These are phyloP conservation scores for Metschnikowia amazonensis DNA, from an alignment of 805 yeast genomes.

Conservation along the genomic window DNA sequence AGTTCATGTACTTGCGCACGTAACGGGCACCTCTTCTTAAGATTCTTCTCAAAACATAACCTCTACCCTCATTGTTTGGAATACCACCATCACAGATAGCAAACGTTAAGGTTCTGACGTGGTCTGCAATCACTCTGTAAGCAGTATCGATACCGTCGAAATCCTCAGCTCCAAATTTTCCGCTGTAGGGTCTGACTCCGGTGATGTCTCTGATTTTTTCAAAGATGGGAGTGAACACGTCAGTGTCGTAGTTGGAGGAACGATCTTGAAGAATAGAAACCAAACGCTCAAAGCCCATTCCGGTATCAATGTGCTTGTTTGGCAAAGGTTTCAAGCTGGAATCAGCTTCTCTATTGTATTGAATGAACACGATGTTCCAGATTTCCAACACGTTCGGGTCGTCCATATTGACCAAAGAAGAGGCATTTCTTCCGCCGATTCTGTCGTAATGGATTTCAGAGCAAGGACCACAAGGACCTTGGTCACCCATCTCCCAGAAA, in stretches of 20 bases:
- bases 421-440: constrained; percentile 96
- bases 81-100: constrained; percentile 99
- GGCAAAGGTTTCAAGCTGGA: constrained; percentile 79
- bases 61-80: constrained; percentile 98
- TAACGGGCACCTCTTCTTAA: constrained; percentile 97
- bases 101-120: constrained; percentile 92
- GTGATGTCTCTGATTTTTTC: constrained; percentile 85
- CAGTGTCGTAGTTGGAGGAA: constrained; percentile 93
- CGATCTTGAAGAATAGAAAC: constrained; percentile 92
- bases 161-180: constrained; percentile 91
- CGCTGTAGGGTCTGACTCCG: constrained; percentile 86
- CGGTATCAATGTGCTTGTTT: constrained; percentile 94
- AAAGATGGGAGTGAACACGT: constrained; percentile 89
- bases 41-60: constrained; percentile 95
- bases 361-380: constrained; percentile 97
- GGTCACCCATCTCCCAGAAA: constrained; percentile 99
- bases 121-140: constrained; percentile 97
- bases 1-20: constrained; percentile 92
- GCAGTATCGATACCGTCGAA: constrained; percentile 96
- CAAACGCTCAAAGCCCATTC: constrained; percentile 97
- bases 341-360: constrained; percentile 91
- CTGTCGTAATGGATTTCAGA: constrained; percentile 97
- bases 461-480: constrained; percentile 99
- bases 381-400: constrained; percentile 97
- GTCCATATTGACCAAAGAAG: constrained; percentile 86